These are phyloP conservation scores for Flaveria brownii DNA, from an alignment of 129 eudicot species.

Conservation along the genomic window DNA sequence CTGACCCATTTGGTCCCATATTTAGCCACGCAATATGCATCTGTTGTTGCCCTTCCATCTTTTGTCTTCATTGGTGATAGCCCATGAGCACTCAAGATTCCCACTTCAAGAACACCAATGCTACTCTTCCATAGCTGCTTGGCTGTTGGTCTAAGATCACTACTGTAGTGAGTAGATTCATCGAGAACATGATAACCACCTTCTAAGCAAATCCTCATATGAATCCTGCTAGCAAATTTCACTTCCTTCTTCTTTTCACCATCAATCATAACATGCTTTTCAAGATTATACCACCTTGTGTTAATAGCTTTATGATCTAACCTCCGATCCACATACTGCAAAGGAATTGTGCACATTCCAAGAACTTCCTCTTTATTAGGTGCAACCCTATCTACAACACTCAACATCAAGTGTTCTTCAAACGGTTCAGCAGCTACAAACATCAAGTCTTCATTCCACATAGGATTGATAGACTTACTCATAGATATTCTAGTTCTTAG, in stretches of 20 bases:
- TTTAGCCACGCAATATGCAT: slow-evolving; percentile 80
- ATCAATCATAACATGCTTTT: background rate
- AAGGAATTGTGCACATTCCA: slow-evolving; percentile 19
- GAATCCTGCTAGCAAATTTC: slow-evolving; percentile 20
- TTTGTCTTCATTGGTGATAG: slow-evolving; percentile 58
- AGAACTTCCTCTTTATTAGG: slow-evolving; percentile 6
- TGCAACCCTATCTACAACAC: slow-evolving; percentile 6
- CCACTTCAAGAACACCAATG: slow-evolving; percentile 30
- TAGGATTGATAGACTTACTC: slow-evolving; percentile 12
- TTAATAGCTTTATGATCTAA: slow-evolving; percentile 10
- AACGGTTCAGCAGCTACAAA: slow-evolving; percentile 25
- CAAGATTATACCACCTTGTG: slow-evolving; percentile 9
- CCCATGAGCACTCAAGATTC: slow-evolving; percentile 26
- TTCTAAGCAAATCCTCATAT: slow-evolving; percentile 27
- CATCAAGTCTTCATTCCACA: slow-evolving; percentile 26
- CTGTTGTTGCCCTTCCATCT: slow-evolving; percentile 56
- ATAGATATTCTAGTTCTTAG: slow-evolving; percentile 15
- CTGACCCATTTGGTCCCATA: slow-evolving; percentile 49
- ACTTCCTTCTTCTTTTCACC: background rate
- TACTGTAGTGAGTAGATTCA: slow-evolving; percentile 25
- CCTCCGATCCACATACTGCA: slow-evolving; percentile 19
- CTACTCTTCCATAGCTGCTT: slow-evolving; percentile 20
- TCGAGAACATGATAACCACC: slow-evolving; percentile 38
- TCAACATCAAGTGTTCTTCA: slow-evolving; percentile 4
- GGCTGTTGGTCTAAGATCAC: slow-evolving; percentile 28